Evolutionary conservation across 257 asterid genomes (phyloP).

Genomic region (Handroanthus guayacan): DNA sequence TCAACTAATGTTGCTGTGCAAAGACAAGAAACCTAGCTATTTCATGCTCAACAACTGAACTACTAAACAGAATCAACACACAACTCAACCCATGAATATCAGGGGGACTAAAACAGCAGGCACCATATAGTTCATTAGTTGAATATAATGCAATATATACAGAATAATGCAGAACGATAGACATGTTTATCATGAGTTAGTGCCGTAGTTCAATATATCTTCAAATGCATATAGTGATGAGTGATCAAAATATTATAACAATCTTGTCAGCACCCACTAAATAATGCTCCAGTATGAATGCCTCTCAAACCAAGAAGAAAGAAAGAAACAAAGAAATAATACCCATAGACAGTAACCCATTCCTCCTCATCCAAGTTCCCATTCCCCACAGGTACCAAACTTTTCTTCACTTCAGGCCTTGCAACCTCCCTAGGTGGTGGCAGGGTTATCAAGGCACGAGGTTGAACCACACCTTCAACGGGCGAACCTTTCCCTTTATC

Average conservation of each 20-base stretch:
- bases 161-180: not conserved
- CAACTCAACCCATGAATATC: not conserved
- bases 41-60: not conserved
- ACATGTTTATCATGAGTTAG: not conserved
- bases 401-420: conserved; percentile 86
- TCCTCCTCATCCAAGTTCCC: conserved; percentile 87
- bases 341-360: conserved; percentile 99
- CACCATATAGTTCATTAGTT: not conserved
- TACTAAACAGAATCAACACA: not conserved
- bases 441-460: conserved; percentile 82
- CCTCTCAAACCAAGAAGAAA: not conserved
- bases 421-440: conserved; percentile 99
- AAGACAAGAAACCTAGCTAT: not conserved
- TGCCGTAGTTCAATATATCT: not conserved
- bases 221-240: not conserved
- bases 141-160: not conserved
- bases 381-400: conserved; percentile 66
- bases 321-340: conserved; percentile 30
- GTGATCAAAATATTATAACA: not conserved
- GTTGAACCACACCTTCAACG: conserved; percentile 90
- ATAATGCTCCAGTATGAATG: conserved; percentile 2
- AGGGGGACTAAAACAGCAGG: not conserved
- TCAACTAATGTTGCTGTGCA: not conserved
- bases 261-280: not conserved
- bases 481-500: conserved; percentile 95